These are phyloP conservation scores for Diaporthe sp. DNA, from an alignment of 2,329 filamentous ascomycete species.

Conservation along the genomic window DNA sequence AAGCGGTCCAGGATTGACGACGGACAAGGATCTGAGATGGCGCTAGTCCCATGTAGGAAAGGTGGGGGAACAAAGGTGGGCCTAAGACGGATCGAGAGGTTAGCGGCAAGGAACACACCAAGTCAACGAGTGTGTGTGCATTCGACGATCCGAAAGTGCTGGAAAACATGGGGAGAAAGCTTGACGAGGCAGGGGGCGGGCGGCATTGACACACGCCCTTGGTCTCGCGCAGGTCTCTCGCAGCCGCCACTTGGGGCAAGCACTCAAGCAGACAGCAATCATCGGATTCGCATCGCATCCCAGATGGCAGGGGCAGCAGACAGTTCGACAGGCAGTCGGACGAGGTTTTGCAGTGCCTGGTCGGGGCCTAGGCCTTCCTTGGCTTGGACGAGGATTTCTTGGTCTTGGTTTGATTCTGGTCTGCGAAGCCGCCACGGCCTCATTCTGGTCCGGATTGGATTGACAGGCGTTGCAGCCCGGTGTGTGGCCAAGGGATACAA, in stretches of 20 bases:
- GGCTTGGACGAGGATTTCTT: background rate
- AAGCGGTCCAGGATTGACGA: background rate
- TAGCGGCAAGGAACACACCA: constrained; percentile 26
- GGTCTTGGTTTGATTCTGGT: background rate
- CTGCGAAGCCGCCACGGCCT: background rate
- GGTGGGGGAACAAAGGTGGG: background rate
- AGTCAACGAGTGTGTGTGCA: background rate
- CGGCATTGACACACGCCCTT: background rate
- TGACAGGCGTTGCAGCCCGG: background rate
- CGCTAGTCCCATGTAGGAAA: constrained; percentile 24
- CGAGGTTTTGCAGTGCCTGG: constrained; percentile 17
- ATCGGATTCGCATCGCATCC: constrained; percentile 10
- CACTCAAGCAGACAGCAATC: background rate
- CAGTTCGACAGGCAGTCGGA: constrained; percentile 2
- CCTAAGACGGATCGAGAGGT: constrained; percentile 30
- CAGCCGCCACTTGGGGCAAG: constrained; percentile 8
- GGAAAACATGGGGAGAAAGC: constrained; percentile 9
- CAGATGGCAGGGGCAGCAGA: constrained; percentile 10
- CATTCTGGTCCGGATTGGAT: background rate
- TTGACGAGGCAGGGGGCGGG: background rate
- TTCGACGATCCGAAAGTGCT: constrained; percentile 21
- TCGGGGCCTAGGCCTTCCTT: constrained; percentile 5
- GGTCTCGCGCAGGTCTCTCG: background rate
- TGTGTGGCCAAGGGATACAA: constrained; percentile 4
- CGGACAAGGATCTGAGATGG: background rate